Evolutionary conservation across 208 protist genomes (phyloP).

Genomic region (Leishmania lainsoni): DNA sequence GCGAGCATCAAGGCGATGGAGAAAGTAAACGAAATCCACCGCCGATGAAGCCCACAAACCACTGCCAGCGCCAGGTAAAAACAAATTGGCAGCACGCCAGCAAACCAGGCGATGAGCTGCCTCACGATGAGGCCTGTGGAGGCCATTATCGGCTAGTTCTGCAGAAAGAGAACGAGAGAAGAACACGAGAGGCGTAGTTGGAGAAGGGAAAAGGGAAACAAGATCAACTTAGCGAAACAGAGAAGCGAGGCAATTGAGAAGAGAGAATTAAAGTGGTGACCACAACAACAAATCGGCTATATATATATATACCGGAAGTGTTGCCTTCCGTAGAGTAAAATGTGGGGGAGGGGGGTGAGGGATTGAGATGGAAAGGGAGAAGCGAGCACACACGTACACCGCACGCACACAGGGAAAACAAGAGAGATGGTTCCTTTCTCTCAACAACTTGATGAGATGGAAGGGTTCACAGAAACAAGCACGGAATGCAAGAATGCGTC

Average conservation of each 20-base stretch:
- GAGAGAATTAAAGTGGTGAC: not conserved
- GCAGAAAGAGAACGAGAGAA: not conserved
- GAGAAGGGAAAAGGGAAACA: not conserved
- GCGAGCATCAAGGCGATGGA: conserved; percentile 20
- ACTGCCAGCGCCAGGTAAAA: conserved; percentile 51
- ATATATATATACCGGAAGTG: not conserved
- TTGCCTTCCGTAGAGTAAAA: not conserved
- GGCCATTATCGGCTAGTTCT: not conserved
- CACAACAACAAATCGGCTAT: not conserved
- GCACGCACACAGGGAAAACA: not conserved
- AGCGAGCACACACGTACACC: not conserved
- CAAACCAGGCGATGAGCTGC: conserved; percentile 30
- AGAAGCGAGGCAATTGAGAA: conserved; percentile 3
- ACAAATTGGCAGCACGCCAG: conserved; percentile 23
- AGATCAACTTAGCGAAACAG: not conserved
- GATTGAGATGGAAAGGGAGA: too few relatives aligned
- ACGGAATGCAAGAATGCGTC: not conserved
- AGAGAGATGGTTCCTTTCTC: not conserved
- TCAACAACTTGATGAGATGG: not conserved
- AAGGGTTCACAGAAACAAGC: not conserved
- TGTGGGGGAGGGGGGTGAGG: not conserved
- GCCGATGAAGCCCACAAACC: conserved; percentile 25
- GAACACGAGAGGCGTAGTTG: not conserved
- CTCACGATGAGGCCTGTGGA: not conserved
- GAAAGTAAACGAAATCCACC: conserved; percentile 41